Conservation (phyloP, 129 eudicot species). For the Tagetes erecta region DNA sequence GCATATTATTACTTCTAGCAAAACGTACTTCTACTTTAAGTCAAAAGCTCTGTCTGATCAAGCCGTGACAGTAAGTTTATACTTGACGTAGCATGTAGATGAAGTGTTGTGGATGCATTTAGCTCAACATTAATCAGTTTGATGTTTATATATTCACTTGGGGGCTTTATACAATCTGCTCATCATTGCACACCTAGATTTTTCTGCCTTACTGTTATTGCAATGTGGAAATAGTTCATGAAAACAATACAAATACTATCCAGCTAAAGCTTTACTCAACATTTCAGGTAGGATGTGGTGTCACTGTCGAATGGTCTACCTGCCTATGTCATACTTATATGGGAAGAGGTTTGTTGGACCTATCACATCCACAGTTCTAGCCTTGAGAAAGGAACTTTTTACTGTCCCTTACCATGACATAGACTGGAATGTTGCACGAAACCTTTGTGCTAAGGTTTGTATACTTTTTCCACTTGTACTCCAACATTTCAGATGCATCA, state of each 20-base stretch:
- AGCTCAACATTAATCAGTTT: neutral
- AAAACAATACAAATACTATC: neutral
- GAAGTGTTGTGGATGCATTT: neutral
- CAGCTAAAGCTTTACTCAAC: slow-evolving; percentile 25
- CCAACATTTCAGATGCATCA: slow-evolving; percentile 22
- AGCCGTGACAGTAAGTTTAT: neutral
- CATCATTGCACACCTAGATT: neutral
- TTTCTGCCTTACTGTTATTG: neutral
- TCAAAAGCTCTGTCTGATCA: neutral
- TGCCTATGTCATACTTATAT: slow-evolving; percentile 92
- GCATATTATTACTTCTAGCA: neutral
- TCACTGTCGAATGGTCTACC: slow-evolving; percentile 95
- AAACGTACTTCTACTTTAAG: slow-evolving; percentile 4
- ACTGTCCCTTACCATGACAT: slow-evolving; percentile 80
- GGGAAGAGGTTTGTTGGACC: slow-evolving; percentile 97
- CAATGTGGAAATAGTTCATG: neutral
- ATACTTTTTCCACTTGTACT: slow-evolving; percentile 6
- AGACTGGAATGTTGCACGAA: slow-evolving; percentile 89
- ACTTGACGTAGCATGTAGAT: neutral
- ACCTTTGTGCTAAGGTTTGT: slow-evolving; percentile 87
- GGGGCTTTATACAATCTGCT: slow-evolving; percentile 1
- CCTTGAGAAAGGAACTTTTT: slow-evolving; percentile 80
- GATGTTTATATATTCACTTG: slow-evolving; percentile 3
- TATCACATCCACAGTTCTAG: slow-evolving; percentile 68
- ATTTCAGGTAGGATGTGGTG: slow-evolving; percentile 97